Percentiles rank a stretch among this genome's conserved stretches.
phyloP scores from a whole-genome alignment of 257 asterid species.

The Nemophila menziesii region DNA sequence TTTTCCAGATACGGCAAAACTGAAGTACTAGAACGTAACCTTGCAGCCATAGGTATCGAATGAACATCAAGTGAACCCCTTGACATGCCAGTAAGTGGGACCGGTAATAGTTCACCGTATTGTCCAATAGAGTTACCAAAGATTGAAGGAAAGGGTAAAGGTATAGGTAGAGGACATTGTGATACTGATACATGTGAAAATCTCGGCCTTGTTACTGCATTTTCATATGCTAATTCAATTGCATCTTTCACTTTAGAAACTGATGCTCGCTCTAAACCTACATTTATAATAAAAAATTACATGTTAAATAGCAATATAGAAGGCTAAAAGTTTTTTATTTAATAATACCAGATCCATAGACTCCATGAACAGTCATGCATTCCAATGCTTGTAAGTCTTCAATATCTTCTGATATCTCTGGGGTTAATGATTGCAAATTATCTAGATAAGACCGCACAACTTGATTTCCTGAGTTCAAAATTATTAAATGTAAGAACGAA shows the following conservation, averaged over 20 bases:
- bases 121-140: conserved; percentile 49
- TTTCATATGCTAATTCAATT: conserved; percentile 43
- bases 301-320: not conserved
- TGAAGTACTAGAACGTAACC: conserved; percentile 72
- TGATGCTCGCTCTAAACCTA: conserved; percentile 56
- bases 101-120: conserved; percentile 48
- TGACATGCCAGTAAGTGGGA: conserved; percentile 25
- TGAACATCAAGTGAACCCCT: conserved; percentile 78
- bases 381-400: conserved; percentile 74
- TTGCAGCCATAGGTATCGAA: conserved; percentile 84
- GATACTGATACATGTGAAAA: conserved; percentile 70
- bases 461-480: conserved; percentile 25
- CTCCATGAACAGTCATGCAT: conserved; percentile 62
- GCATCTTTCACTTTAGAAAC: conserved; percentile 53
- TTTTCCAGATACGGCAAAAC: conserved; percentile 64
- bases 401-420: conserved; percentile 47
- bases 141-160: conserved; percentile 79
- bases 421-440: conserved; percentile 54
- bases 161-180: conserved; percentile 80
- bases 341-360: conserved; percentile 53
- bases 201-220: conserved; percentile 36
- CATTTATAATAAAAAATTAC: not conserved
- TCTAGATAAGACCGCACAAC: conserved; percentile 33
- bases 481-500: conserved; percentile 11
- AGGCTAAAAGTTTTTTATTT: conserved; percentile 2